Conservation (phyloP, 2,329 filamentous ascomycete species). For the Fusarium anguioides region DNA sequence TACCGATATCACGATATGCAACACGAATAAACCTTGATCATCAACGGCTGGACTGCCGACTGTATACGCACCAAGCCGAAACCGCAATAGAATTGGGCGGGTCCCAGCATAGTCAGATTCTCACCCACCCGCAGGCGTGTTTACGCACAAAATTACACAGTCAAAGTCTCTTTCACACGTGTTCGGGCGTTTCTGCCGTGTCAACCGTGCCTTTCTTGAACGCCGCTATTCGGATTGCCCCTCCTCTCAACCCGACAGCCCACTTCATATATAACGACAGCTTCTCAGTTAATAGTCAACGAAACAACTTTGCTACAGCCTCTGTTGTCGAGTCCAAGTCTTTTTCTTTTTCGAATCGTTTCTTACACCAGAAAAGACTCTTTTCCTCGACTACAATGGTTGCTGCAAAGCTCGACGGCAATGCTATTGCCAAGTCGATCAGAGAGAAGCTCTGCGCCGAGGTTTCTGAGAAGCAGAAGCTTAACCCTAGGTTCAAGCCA, state of each 20-base stretch:
- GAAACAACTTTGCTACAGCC: slow-evolving; percentile 28
- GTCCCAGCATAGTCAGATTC: slow-evolving; percentile 37
- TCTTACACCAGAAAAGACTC: slow-evolving; percentile 39
- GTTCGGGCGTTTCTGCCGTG: slow-evolving; percentile 43
- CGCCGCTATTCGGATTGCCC: slow-evolving; percentile 40
- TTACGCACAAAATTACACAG: slow-evolving; percentile 29
- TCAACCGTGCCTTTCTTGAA: slow-evolving; percentile 30
- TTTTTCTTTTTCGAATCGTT: slow-evolving; percentile 6
- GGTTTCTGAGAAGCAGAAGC: slow-evolving; percentile 82
- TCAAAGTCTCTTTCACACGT: slow-evolving; percentile 29
- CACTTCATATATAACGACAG: slow-evolving; percentile 37
- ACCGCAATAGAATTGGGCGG: slow-evolving; percentile 33
- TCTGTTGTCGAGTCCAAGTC: slow-evolving; percentile 30
- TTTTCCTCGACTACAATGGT: slow-evolving; percentile 76
- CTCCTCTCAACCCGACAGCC: slow-evolving; percentile 37
- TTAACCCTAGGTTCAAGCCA: slow-evolving; percentile 89
- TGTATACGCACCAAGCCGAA: slow-evolving; percentile 36
- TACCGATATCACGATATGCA: background rate
- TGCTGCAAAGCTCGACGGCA: slow-evolving; percentile 94
- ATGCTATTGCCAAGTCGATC: slow-evolving; percentile 91
- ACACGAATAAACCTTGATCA: slow-evolving; percentile 11
- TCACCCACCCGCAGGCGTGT: slow-evolving; percentile 25
- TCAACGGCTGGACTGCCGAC: slow-evolving; percentile 29
- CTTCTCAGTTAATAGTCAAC: slow-evolving; percentile 23
- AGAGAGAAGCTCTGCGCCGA: slow-evolving; percentile 83